Conservation (phyloP, 2,329 filamentous ascomycete species). For the Colletotrichum costaricense region DNA sequence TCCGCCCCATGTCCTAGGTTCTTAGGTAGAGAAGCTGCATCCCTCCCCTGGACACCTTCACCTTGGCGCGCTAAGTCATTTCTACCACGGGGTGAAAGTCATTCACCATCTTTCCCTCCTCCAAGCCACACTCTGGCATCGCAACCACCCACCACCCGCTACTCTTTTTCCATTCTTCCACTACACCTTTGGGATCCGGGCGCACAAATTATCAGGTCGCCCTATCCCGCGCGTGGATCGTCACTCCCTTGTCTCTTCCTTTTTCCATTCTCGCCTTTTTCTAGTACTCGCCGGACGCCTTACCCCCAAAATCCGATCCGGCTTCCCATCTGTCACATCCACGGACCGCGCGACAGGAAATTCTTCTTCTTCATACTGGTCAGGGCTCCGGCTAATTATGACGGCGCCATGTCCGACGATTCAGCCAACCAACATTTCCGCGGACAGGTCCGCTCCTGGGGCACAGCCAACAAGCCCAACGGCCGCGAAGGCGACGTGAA, state of each 20-base stretch:
- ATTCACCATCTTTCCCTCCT: conserved; percentile 17
- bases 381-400: conserved; percentile 43
- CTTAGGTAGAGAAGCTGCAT: conserved; percentile 12
- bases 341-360: conserved; percentile 16
- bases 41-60: conserved; percentile 14
- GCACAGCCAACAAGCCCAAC: conserved; percentile 39
- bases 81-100: conserved; percentile 1
- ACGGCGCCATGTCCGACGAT: conserved; percentile 43
- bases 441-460: conserved; percentile 38
- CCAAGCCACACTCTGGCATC: conserved; percentile 31
- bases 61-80: conserved; percentile 24
- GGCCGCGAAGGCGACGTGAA: conserved; percentile 38
- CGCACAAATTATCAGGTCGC: conserved; percentile 20
- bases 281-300: conserved; percentile 12
- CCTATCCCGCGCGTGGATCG: conserved; percentile 18
- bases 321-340: neutral
- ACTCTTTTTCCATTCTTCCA: conserved; percentile 23
- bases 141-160: conserved; percentile 13
- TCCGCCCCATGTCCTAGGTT: conserved; percentile 14
- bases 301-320: neutral
- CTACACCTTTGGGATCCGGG: neutral
- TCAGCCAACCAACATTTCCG: conserved; percentile 45
- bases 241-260: conserved; percentile 28
- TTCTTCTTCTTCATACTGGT: conserved; percentile 1
- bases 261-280: conserved; percentile 21